Conservation (phyloP, 2,329 filamentous ascomycete species). For the Penicillium verrucosum region DNA sequence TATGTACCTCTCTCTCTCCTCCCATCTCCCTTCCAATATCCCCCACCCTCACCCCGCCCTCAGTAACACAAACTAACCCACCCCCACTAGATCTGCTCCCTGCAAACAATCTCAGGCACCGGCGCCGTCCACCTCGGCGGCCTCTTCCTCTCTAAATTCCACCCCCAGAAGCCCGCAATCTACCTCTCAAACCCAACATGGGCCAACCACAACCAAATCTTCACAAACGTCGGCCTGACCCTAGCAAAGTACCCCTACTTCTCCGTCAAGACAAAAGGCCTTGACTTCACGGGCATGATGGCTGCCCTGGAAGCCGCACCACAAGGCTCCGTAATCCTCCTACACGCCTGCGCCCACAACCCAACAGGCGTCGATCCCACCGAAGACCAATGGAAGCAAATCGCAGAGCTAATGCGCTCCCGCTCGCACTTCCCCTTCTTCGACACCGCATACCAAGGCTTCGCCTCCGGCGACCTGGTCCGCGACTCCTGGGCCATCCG, state of each 20-base stretch:
- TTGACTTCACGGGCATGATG: slow-evolving; percentile 90
- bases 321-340: slow-evolving; percentile 76
- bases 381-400: slow-evolving; percentile 87
- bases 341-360: slow-evolving; percentile 97
- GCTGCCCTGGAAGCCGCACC: slow-evolving; percentile 66
- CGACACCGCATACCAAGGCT: slow-evolving; percentile 96
- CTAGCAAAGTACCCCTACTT: slow-evolving; percentile 92
- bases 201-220: slow-evolving; percentile 99
- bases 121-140: slow-evolving; percentile 91
- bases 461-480: slow-evolving; percentile 83
- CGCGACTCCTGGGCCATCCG: slow-evolving; percentile 89
- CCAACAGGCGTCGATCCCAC: slow-evolving; percentile 96
- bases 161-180: slow-evolving; percentile 65
- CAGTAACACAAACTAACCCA: background rate
- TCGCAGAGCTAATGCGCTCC: slow-evolving; percentile 71
- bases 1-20: slow-evolving; percentile 32
- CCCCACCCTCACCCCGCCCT: background rate
- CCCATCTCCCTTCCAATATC: background rate
- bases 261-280: slow-evolving; percentile 77
- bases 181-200: slow-evolving; percentile 96
- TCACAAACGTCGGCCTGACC: slow-evolving; percentile 78
- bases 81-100: slow-evolving; percentile 57
- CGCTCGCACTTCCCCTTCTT: slow-evolving; percentile 96
- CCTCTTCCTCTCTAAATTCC: slow-evolving; percentile 92
- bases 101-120: slow-evolving; percentile 97